phyloP scores from a whole-genome alignment of 768 basidiomycete species.

The Termitomyces sp. region DNA sequence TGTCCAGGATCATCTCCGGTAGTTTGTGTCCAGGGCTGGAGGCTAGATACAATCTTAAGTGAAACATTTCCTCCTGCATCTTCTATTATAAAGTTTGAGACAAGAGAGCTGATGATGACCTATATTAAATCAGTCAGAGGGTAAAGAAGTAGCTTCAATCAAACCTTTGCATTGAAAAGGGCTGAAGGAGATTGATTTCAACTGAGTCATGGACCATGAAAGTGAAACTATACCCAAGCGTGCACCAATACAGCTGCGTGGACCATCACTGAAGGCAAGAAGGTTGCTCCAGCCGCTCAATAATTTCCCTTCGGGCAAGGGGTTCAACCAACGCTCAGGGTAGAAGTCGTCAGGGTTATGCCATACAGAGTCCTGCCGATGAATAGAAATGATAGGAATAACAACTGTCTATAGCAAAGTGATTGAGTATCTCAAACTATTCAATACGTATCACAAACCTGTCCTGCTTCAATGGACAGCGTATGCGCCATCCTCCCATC shows the following conservation, averaged over 20 bases:
- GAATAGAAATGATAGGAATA: not conserved
- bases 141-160: not conserved
- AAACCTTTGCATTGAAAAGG: not conserved
- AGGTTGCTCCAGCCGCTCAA: not conserved
- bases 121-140: not conserved
- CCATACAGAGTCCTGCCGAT: not conserved
- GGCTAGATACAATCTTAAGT: not conserved
- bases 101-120: not conserved
- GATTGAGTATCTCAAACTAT: not conserved
- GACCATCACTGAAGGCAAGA: not conserved
- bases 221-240: not conserved
- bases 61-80: not conserved
- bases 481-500: not conserved
- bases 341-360: not conserved
- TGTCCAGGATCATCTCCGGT: not conserved
- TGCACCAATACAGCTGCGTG: not conserved
- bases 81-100: not conserved
- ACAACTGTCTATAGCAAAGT: not conserved
- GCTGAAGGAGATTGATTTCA: not conserved
- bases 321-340: not conserved
- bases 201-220: not conserved
- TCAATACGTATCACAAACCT: not conserved
- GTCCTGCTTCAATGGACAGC: not conserved
- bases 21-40: not conserved
- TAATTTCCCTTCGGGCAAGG: not conserved